These are phyloP conservation scores for Stachybotrys elegans DNA, from an alignment of 2,329 filamentous ascomycete genomes.

Conservation along the genomic window DNA sequence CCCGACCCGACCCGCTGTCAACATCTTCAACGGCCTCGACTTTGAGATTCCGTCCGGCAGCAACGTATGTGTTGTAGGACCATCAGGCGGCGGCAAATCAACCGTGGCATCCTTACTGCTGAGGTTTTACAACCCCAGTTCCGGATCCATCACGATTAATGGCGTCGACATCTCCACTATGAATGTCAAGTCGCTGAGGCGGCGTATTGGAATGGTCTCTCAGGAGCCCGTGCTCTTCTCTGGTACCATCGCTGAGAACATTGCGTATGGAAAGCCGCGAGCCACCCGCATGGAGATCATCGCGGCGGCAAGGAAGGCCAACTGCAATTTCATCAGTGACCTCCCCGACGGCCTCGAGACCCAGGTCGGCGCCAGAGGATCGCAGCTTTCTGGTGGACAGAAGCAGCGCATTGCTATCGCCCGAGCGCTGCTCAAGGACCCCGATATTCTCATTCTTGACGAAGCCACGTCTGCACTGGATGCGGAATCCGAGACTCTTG, in stretches of 20 bases:
- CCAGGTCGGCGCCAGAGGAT: slow-evolving; percentile 83
- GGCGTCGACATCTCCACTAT: slow-evolving; percentile 77
- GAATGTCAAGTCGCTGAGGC: slow-evolving; percentile 88
- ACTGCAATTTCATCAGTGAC: slow-evolving; percentile 94
- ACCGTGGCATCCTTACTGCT: slow-evolving; percentile 90
- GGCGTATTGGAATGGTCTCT: slow-evolving; percentile 90
- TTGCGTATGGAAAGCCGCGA: slow-evolving; percentile 80
- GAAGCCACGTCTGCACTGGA: slow-evolving; percentile 95
- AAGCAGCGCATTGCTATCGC: slow-evolving; percentile 98
- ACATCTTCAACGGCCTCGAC: slow-evolving; percentile 81
- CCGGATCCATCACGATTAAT: slow-evolving; percentile 75
- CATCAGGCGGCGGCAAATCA: slow-evolving; percentile 92
- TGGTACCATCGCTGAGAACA: slow-evolving; percentile 81
- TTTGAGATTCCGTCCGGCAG: slow-evolving; percentile 91
- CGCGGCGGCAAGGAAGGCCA: slow-evolving; percentile 81
- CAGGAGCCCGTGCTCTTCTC: slow-evolving; percentile 94
- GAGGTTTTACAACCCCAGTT: slow-evolving; percentile 81
- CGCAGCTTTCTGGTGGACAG: slow-evolving; percentile 91
- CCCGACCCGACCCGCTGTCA: slow-evolving; percentile 85
- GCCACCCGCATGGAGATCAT: slow-evolving; percentile 79
- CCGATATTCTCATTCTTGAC: slow-evolving; percentile 93
- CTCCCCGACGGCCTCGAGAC: slow-evolving; percentile 96
- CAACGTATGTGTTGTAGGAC: slow-evolving; percentile 94
- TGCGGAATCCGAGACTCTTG: slow-evolving; percentile 92
- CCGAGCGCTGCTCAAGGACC: slow-evolving; percentile 87